Percentiles rank a stretch among this genome's conserved stretches.
Conservation (phyloP, 2,329 filamentous ascomycete species). For the Hymenoscyphus occultus region DNA sequence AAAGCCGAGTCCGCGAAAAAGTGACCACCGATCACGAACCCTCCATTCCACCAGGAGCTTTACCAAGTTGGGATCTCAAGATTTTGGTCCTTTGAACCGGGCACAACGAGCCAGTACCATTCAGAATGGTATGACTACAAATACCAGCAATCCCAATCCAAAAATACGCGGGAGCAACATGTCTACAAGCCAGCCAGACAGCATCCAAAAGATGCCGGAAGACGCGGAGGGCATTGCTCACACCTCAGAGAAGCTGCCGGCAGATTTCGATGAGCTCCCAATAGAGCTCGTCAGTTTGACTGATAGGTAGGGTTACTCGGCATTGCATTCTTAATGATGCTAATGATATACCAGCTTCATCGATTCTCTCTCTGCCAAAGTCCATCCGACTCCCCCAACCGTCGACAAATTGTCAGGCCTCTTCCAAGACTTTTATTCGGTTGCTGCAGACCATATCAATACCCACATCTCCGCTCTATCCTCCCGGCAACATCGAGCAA, state of each 20-base stretch:
- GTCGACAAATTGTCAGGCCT: conserved; percentile 79
- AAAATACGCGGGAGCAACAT: conserved; percentile 17
- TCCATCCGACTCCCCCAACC: conserved; percentile 77
- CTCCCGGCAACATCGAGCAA: conserved; percentile 68
- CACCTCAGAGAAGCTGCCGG: conserved; percentile 29
- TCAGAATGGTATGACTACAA: conserved; percentile 31
- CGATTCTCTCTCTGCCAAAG: conserved; percentile 82
- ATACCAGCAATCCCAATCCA: conserved; percentile 21
- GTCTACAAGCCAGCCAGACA: conserved; percentile 27
- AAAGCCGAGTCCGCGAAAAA: conserved; percentile 20
- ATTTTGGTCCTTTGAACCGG: conserved; percentile 25
- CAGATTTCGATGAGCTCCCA: conserved; percentile 80
- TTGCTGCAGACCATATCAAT: conserved; percentile 75
- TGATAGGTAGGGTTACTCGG: conserved; percentile 61
- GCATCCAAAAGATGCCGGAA: conserved; percentile 42
- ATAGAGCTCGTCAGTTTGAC: conserved; percentile 89
- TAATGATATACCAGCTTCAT: conserved; percentile 64
- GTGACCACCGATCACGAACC: conserved; percentile 34
- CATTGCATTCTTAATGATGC: conserved; percentile 16
- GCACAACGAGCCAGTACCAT: conserved; percentile 34
- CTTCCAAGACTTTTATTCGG: conserved; percentile 91
- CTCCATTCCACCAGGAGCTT: conserved; percentile 41
- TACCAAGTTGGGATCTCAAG: conserved; percentile 35
- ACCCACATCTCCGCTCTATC: conserved; percentile 83
- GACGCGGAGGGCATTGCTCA: conserved; percentile 30